These are phyloP conservation scores for Dicorynia guianensis DNA, from an alignment of 306 rosid species.

Conservation along the genomic window DNA sequence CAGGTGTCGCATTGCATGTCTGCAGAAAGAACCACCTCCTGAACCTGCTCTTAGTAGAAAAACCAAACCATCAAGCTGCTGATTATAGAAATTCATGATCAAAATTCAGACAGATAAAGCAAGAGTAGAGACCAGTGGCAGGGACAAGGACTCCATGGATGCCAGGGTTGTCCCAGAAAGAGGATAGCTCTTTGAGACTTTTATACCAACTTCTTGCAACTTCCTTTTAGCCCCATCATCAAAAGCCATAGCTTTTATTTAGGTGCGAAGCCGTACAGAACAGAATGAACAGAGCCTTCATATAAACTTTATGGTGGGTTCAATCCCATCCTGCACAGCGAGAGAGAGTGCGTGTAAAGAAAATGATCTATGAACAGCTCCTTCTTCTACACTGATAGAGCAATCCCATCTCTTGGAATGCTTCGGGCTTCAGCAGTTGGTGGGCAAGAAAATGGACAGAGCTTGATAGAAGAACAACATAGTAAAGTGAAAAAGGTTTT, in stretches of 20 bases:
- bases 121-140: slow-evolving; percentile 64
- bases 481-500: slow-evolving; percentile 48
- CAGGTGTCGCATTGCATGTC: slow-evolving; percentile 68
- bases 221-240: slow-evolving; percentile 43
- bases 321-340: slow-evolving; percentile 47
- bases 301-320: slow-evolving; percentile 39
- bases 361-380: slow-evolving; percentile 64
- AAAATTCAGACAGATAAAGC: background rate
- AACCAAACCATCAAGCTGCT: slow-evolving; percentile 23
- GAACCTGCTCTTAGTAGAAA: slow-evolving; percentile 59
- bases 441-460: slow-evolving; percentile 2
- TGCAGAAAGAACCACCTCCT: slow-evolving; percentile 76
- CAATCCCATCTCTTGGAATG: slow-evolving; percentile 53
- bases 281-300: slow-evolving; percentile 12
- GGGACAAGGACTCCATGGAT: slow-evolving; percentile 66
- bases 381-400: slow-evolving; percentile 43
- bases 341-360: slow-evolving; percentile 23
- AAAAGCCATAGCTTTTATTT: slow-evolving; percentile 50
- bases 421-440: slow-evolving; percentile 44
- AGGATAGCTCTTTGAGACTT: slow-evolving; percentile 46
- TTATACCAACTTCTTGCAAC: slow-evolving; percentile 41
- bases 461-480: slow-evolving; percentile 10
- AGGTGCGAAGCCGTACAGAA: slow-evolving; percentile 3
- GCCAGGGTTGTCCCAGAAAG: slow-evolving; percentile 62
- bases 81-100: background rate